phyloP scores from a whole-genome alignment of 2,329 filamentous ascomycete genomes.

The Paraphoma chrysanthemicola region DNA sequence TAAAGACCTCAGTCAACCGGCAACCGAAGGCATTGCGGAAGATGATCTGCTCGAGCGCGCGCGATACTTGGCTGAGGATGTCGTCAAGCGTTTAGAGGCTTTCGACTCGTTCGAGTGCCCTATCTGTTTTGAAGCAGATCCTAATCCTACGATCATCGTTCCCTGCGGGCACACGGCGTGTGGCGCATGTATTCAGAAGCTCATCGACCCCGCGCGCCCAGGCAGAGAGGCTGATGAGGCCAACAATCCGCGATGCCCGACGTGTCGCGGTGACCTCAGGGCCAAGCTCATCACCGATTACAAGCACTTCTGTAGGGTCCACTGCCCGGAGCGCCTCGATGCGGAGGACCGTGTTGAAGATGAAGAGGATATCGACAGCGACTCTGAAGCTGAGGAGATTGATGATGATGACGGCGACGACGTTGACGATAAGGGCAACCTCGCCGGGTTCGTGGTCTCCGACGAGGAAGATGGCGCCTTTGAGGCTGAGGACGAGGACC shows the following conservation, averaged over 20 bases:
- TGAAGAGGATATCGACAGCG: constrained; percentile 48
- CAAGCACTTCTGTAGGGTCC: constrained; percentile 73
- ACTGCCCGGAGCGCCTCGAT: constrained; percentile 64
- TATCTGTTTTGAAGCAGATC: constrained; percentile 78
- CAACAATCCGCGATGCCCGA: constrained; percentile 70
- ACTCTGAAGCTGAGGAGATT: constrained; percentile 43
- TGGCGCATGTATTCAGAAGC: constrained; percentile 74
- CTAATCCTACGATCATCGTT: constrained; percentile 78
- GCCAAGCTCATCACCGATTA: constrained; percentile 76
- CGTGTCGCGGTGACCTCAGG: constrained; percentile 74
- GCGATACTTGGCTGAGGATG: constrained; percentile 63
- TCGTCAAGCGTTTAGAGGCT: constrained; percentile 71
- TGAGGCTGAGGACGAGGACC: constrained; percentile 8
- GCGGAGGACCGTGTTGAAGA: constrained; percentile 23
- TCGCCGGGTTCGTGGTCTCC: constrained; percentile 64
- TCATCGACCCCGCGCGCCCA: constrained; percentile 66
- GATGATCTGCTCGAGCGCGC: constrained; percentile 69
- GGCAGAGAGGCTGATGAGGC: constrained; percentile 63
- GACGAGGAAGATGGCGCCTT: constrained; percentile 48
- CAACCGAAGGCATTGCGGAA: constrained; percentile 63
- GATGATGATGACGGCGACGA: constrained; percentile 56
- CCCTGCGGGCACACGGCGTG: constrained; percentile 86
- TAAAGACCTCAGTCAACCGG: constrained; percentile 69
- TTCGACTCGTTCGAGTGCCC: constrained; percentile 76
- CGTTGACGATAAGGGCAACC: constrained; percentile 42